Percentiles rank a stretch among this genome's conserved stretches.
phyloP scores from a whole-genome alignment of 1,284 basidiomycete species.

The Ganoderma sinense region DNA sequence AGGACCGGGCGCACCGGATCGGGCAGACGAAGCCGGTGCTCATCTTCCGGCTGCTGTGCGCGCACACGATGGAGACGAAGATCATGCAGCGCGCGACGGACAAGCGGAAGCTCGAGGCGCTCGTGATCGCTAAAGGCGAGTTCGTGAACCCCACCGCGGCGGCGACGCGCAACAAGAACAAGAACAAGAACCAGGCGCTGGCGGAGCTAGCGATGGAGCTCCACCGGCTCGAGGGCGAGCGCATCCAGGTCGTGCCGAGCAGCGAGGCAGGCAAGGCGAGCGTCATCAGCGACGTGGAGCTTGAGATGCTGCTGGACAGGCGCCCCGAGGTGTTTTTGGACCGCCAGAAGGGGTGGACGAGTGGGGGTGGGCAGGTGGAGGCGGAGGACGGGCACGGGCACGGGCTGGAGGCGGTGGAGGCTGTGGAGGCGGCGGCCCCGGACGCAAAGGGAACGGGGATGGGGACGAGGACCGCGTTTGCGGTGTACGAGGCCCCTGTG shows the following conservation, averaged over 20 bases:
- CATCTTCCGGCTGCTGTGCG: slow-evolving; percentile 87
- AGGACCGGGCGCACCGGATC: slow-evolving; percentile 95
- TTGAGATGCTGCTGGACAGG: slow-evolving; percentile 85
- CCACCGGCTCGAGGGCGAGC: slow-evolving; percentile 85
- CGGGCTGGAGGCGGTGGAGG: slow-evolving; percentile 26
- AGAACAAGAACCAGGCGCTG: slow-evolving; percentile 68
- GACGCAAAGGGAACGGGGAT: slow-evolving; percentile 21
- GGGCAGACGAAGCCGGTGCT: slow-evolving; percentile 91
- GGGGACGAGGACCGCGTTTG: slow-evolving; percentile 71
- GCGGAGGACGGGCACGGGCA: slow-evolving; percentile 6
- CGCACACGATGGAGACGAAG: slow-evolving; percentile 90
- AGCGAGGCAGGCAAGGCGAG: slow-evolving; percentile 71
- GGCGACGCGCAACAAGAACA: slow-evolving; percentile 51
- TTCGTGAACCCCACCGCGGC: slow-evolving; percentile 72
- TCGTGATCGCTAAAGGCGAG: slow-evolving; percentile 94
- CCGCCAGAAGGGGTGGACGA: slow-evolving; percentile 84
- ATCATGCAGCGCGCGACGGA: slow-evolving; percentile 91
- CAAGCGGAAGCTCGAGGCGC: slow-evolving; percentile 90
- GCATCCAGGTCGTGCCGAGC: slow-evolving; percentile 86
- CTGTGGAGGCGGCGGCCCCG: slow-evolving; percentile 19
- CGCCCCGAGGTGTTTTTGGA: slow-evolving; percentile 81
- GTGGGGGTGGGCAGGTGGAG: slow-evolving; percentile 40
- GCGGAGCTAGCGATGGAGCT: slow-evolving; percentile 86
- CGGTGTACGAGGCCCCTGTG: slow-evolving; percentile 80
- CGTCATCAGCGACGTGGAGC: slow-evolving; percentile 83